Conservation (phyloP, 805 yeast genomes). For the Komagataella mondaviorum region DNA sequence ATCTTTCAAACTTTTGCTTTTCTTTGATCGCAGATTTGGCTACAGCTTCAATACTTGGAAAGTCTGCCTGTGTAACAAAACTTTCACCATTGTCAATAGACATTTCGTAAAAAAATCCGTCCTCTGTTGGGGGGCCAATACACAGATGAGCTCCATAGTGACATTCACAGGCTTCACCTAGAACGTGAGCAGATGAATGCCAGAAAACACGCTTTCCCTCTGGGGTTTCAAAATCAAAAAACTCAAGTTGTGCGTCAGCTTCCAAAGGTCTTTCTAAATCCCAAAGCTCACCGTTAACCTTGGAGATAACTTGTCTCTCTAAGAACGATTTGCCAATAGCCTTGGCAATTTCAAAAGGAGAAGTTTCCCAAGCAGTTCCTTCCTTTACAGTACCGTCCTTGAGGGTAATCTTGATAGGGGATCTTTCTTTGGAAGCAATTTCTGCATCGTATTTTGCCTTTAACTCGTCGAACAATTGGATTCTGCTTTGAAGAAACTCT, state of each 20-base stretch:
- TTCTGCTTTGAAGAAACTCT: conserved; percentile 69
- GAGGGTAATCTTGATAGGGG: conserved; percentile 62
- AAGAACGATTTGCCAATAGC: conserved; percentile 76
- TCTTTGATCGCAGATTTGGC: conserved; percentile 87
- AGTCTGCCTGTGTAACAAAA: conserved; percentile 72
- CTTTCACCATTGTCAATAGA: conserved; percentile 65
- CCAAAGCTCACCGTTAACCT: conserved; percentile 86
- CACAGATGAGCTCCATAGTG: conserved; percentile 89
- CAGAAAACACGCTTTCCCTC: conserved; percentile 95
- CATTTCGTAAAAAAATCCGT: conserved; percentile 97
- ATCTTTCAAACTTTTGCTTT: conserved; percentile 89
- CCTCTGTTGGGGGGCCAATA: conserved; percentile 94
- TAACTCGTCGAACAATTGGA: conserved; percentile 65
- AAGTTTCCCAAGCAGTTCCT: conserved; percentile 80
- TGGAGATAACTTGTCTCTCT: conserved; percentile 84
- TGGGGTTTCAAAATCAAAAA: conserved; percentile 83
- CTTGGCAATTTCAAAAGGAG: conserved; percentile 77
- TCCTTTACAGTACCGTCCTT: conserved; percentile 74
- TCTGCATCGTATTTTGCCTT: conserved; percentile 67
- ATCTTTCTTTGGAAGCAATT: conserved; percentile 43
- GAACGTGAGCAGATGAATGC: conserved; percentile 97
- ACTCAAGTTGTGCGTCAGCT: conserved; percentile 51
- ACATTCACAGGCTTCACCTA: conserved; percentile 97
- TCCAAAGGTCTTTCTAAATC: conserved; percentile 93
- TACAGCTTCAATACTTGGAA: conserved; percentile 69